phyloP scores from a whole-genome alignment of 352 stramenopile genomes.

The Phytophthora pistaciae region DNA sequence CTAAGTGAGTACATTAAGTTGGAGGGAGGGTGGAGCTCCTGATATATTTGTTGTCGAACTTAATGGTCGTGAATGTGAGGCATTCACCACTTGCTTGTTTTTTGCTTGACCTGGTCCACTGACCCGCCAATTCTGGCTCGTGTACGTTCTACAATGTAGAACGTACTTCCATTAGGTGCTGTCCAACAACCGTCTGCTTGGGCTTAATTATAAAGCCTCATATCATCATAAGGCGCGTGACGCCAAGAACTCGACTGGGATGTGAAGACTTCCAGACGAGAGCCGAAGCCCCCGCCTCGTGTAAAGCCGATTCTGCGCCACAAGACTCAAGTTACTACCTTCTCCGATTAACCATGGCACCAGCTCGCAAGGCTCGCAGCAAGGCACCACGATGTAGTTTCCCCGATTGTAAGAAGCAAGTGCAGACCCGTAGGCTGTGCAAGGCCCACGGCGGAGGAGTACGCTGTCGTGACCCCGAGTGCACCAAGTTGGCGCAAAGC shows the following conservation, averaged over 20 bases:
- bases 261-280: neutral
- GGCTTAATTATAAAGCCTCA: too few relatives aligned
- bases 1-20: too few relatives aligned
- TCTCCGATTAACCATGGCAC: neutral
- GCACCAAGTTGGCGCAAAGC: constrained; percentile 74
- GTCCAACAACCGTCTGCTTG: neutral
- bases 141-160: too few relatives aligned
- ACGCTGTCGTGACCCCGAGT: constrained; percentile 63
- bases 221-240: neutral
- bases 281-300: too few relatives aligned
- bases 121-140: too few relatives aligned
- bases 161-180: too few relatives aligned
- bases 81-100: too few relatives aligned
- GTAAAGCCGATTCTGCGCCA: neutral
- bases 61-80: too few relatives aligned
- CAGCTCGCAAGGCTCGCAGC: neutral
- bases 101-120: too few relatives aligned
- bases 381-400: constrained; percentile 49
- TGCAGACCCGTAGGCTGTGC: constrained; percentile 66
- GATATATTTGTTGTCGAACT: too few relatives aligned
- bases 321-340: neutral
- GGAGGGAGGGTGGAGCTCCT: too few relatives aligned
- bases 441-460: constrained; percentile 80
- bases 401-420: constrained; percentile 69
- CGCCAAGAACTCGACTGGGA: neutral